These are phyloP conservation scores for Pyricularia grisea DNA, from an alignment of 2,329 filamentous ascomycete genomes.

Conservation along the genomic window DNA sequence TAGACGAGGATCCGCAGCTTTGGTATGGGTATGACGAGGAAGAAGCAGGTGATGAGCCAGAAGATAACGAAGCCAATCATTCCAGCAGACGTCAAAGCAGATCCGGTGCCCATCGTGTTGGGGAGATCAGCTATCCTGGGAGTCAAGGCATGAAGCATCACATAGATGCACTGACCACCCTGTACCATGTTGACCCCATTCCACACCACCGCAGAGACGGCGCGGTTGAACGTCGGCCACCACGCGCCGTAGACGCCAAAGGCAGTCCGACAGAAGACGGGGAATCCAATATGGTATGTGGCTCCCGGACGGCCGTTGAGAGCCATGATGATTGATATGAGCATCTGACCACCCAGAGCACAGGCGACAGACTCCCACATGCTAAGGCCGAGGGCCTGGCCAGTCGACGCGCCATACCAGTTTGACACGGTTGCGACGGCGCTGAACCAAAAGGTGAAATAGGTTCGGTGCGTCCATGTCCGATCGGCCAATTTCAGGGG, in stretches of 20 bases:
- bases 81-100: constrained; percentile 6
- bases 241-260: constrained; percentile 34
- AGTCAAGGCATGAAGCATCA: constrained; percentile 30
- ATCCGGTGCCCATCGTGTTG: constrained; percentile 15
- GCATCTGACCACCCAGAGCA: constrained; percentile 28
- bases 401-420: constrained; percentile 27
- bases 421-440: constrained; percentile 26
- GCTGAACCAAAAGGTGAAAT: constrained; percentile 32
- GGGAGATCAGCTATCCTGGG: constrained; percentile 27
- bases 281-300: constrained; percentile 32
- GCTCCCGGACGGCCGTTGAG: constrained; percentile 32
- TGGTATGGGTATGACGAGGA: constrained; percentile 8
- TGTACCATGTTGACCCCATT: constrained; percentile 21
- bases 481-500: constrained; percentile 27
- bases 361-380: constrained; percentile 39
- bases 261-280: constrained; percentile 28
- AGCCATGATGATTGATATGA: constrained; percentile 29
- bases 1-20: constrained; percentile 9
- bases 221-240: constrained; percentile 33
- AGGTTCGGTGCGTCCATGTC: constrained; percentile 29
- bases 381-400: constrained; percentile 30
- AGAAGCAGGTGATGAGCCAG: constrained; percentile 16
- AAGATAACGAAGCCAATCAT: constrained; percentile 6
- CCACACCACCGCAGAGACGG: constrained; percentile 15
- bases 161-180: constrained; percentile 16